Percentiles rank a stretch among this genome's conserved stretches.
These are phyloP conservation scores for Verticillium longisporum DNA, from an alignment of 2,329 filamentous ascomycete species.

Conservation along the genomic window DNA sequence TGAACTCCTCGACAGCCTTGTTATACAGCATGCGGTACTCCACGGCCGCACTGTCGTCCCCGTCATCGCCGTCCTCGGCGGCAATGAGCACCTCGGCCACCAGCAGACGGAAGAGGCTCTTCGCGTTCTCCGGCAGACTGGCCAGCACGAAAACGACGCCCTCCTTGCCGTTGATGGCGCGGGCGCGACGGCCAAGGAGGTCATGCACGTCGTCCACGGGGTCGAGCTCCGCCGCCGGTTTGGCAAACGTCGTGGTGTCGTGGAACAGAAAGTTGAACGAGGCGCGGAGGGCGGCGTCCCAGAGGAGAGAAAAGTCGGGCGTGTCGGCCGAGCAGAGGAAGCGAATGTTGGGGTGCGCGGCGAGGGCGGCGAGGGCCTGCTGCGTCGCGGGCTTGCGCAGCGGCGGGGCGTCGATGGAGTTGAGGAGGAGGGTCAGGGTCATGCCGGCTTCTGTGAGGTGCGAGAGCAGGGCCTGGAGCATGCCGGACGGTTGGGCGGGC, in stretches of 20 bases:
- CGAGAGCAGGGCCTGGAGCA: constrained; percentile 60
- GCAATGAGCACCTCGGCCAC: constrained; percentile 76
- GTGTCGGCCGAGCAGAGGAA: constrained; percentile 81
- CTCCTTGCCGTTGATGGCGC: constrained; percentile 79
- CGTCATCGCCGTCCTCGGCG: constrained; percentile 47
- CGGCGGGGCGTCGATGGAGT: constrained; percentile 77
- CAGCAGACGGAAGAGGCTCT: constrained; percentile 77
- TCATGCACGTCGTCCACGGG: constrained; percentile 87
- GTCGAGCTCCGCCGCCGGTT: constrained; percentile 66
- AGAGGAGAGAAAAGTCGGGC: constrained; percentile 79
- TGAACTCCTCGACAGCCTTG: constrained; percentile 93
- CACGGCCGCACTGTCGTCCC: constrained; percentile 58
- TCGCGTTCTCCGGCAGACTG: constrained; percentile 85
- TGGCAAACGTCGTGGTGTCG: constrained; percentile 83
- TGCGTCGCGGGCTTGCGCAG: constrained; percentile 68
- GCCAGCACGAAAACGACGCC: constrained; percentile 87
- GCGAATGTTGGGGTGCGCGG: constrained; percentile 63
- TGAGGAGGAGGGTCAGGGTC: constrained; percentile 63
- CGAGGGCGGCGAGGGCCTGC: constrained; percentile 67
- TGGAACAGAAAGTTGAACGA: constrained; percentile 86
- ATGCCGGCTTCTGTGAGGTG: constrained; percentile 46
- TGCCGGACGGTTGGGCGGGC: constrained; percentile 57
- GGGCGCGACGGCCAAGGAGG: constrained; percentile 72
- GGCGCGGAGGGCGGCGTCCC: constrained; percentile 80
- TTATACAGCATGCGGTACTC: constrained; percentile 91